These are phyloP conservation scores for Globisporangium megalacanthum DNA, from an alignment of 352 stramenopile species.

Conservation along the genomic window DNA sequence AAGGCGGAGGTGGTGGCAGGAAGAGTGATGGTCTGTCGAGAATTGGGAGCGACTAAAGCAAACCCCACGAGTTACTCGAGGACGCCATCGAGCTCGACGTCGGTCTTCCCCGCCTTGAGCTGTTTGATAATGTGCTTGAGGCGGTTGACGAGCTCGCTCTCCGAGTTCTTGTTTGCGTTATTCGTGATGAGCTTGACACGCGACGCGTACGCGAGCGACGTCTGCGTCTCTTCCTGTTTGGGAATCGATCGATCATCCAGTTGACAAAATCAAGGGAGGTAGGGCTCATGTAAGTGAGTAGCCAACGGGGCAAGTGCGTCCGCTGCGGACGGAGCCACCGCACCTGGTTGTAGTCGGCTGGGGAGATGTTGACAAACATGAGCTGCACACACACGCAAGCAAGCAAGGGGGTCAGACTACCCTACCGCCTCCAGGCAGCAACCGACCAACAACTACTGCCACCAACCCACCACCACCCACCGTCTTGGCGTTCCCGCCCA, in stretches of 20 bases:
- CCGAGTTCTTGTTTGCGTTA: constrained; percentile 80
- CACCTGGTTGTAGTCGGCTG: constrained; percentile 86
- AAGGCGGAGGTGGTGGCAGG: too few relatives aligned
- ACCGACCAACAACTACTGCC: too few relatives aligned
- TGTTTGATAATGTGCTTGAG: constrained; percentile 84
- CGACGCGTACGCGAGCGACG: constrained; percentile 75
- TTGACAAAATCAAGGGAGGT: too few relatives aligned
- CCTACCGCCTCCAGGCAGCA: not conserved
- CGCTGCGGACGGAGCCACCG: constrained; percentile 1
- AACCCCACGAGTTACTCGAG: constrained; percentile 26
- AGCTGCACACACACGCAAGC: constrained; percentile 26
- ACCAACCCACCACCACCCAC: constrained; percentile 17
- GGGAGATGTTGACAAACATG: constrained; percentile 90
- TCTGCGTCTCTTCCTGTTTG: constrained; percentile 74
- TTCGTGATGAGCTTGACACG: constrained; percentile 88
- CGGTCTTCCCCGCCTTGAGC: constrained; percentile 52
- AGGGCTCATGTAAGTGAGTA: constrained; percentile 4
- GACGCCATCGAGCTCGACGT: constrained; percentile 66
- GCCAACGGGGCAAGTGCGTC: constrained; percentile 4
- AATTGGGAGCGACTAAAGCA: too few relatives aligned
- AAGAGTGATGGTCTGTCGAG: too few relatives aligned
- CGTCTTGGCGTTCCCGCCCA: constrained; percentile 92
- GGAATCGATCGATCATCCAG: not conserved
- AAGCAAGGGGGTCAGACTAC: not conserved
- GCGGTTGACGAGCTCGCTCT: constrained; percentile 76